Evolutionary conservation across 2,329 filamentous ascomycete genomes (phyloP).

Genomic region (Stemphylium vesicarium): DNA sequence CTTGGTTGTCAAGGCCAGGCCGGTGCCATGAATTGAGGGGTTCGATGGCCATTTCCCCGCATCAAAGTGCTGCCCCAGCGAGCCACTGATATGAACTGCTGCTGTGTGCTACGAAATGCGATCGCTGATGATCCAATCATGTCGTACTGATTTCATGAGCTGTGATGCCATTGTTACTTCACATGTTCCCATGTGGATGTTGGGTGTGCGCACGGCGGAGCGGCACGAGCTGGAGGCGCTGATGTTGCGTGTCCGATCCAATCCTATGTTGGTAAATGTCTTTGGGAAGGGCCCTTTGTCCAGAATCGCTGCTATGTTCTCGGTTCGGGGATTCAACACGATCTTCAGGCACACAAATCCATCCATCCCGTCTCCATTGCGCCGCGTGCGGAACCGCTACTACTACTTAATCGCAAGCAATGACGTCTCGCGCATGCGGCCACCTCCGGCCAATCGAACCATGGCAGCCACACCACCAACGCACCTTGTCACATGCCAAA

Average conservation of each 20-base stretch:
- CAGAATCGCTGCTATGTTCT: neutral
- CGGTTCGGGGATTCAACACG: neutral
- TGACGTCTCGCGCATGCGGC: slow-evolving; percentile 16
- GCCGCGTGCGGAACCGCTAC: slow-evolving; percentile 19
- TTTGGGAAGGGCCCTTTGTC: neutral
- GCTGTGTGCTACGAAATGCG: slow-evolving; percentile 11
- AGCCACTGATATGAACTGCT: slow-evolving; percentile 23
- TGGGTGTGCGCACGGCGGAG: slow-evolving; percentile 3
- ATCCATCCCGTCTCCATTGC: slow-evolving; percentile 7
- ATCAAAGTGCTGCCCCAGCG: slow-evolving; percentile 27
- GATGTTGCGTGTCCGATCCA: slow-evolving; percentile 13
- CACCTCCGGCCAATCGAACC: slow-evolving; percentile 6
- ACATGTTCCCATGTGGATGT: neutral
- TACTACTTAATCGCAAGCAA: slow-evolving; percentile 1
- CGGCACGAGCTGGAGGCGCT: slow-evolving; percentile 1
- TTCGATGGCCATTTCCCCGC: slow-evolving; percentile 31
- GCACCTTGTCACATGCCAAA: slow-evolving; percentile 7
- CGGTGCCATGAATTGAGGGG: slow-evolving; percentile 32
- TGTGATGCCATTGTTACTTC: slow-evolving; percentile 11
- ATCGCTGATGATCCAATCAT: slow-evolving; percentile 26
- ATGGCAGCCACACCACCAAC: slow-evolving; percentile 9
- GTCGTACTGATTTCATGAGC: slow-evolving; percentile 9
- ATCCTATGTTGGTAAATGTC: neutral
- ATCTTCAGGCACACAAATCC: slow-evolving; percentile 21
- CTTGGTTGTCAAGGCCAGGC: slow-evolving; percentile 17